Evolutionary conservation across 495 filamentous ascomycete species (phyloP), one percentile per base, ranked within the genome.

Genomic region (Annulohypoxylon nitens): DNA sequence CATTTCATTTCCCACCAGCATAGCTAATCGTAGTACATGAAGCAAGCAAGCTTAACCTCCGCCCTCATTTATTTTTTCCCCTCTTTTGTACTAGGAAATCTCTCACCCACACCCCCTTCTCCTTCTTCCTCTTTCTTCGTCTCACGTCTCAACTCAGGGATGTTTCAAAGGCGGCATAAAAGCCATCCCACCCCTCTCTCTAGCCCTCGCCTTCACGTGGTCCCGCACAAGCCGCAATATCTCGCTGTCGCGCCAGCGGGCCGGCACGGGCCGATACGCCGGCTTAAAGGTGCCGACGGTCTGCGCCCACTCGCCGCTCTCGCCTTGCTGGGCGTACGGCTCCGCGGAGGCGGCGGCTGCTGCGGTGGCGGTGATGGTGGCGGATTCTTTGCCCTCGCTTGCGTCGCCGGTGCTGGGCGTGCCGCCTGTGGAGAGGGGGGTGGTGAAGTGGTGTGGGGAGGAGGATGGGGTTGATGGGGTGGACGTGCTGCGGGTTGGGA

Each of bases 221-320:
- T 86, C 82, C 80, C 94, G 85, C 76, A 99, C 73, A 85, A 96
- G 81, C 34, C 72, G 74, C 79, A 99, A 77, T 45, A 97, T 89
- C 83, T 94, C 90, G 62, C 92, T 95, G 16, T 89, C 89, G 73
- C 85, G 88, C 96, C 96, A 99, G 69, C 96, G 86, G 57, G 80
- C 75, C 30, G 96, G 96, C 61, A 97, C 94, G 12, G 95, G 94
- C 16, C 96, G 83, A 78, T 98, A 98, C 23, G 94, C 93, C 14
- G 96, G 95, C 86, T 93, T 94, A 80, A 96, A 97, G 2, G 93
- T 93, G 10, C 96, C 96, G 11, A 97, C 87, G 0, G 96, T 99
- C 87, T 98, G 96, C 70, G 92, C 93, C 96, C 96, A 99, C 85
- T 98, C 96, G 58, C 95, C 96, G 20, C 81, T 45, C 64, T 64